These are phyloP conservation scores for Termitomyces sp. DNA, from an alignment of 768 basidiomycete species.

Conservation along the genomic window DNA sequence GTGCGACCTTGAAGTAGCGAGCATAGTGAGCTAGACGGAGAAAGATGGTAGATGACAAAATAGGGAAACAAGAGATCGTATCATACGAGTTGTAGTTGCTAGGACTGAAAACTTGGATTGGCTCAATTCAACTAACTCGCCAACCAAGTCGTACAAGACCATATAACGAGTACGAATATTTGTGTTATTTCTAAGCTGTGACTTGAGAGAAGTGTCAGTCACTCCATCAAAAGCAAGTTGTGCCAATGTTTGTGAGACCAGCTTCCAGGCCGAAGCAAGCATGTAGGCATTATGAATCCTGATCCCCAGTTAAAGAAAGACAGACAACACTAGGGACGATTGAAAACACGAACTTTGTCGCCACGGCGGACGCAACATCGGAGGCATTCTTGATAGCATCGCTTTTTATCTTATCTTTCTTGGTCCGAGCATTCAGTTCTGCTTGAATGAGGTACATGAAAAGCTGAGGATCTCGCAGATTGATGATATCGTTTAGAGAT, in stretches of 20 bases:
- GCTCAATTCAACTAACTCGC: conserved; percentile 52
- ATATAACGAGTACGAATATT: conserved; percentile 59
- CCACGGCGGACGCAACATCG: conserved; percentile 54
- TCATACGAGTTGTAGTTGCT: conserved; percentile 67
- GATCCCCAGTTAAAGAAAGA: conserved; percentile 5
- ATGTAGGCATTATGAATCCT: conserved; percentile 83
- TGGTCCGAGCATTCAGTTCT: conserved; percentile 53
- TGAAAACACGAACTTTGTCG: conserved; percentile 43
- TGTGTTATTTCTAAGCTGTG: conserved; percentile 48
- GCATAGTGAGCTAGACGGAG: conserved; percentile 58
- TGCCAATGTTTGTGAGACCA: conserved; percentile 58
- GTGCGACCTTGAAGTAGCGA: conserved; percentile 59
- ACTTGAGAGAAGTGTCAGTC: conserved; percentile 48
- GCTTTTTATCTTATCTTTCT: conserved; percentile 26
- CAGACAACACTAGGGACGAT: background rate
- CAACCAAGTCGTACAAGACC: conserved; percentile 60
- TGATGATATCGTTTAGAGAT: conserved; percentile 66
- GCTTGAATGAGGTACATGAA: conserved; percentile 56
- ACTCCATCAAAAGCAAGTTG: conserved; percentile 55
- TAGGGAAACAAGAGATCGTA: conserved; percentile 4
- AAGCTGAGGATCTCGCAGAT: conserved; percentile 61
- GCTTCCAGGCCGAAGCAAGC: conserved; percentile 80
- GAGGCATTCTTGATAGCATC: conserved; percentile 38
- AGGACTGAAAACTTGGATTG: conserved; percentile 68
- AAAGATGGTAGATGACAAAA: background rate